phyloP scores from a whole-genome alignment of 768 basidiomycete genomes.

The Boletus vinaceobasis region DNA sequence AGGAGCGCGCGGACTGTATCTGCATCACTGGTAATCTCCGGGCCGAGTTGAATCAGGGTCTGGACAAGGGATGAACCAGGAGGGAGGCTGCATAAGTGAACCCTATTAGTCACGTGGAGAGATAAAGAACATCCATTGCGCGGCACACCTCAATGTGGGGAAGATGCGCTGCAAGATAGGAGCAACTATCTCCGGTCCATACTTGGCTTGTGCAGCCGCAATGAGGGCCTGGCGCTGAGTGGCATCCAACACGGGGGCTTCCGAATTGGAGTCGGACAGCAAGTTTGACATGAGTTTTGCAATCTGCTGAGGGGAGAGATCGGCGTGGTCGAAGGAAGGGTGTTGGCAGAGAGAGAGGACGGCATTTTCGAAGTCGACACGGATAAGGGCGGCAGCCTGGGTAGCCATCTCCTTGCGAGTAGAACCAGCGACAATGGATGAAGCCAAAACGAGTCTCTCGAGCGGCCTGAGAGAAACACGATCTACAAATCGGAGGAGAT shows the following conservation, averaged over 20 bases:
- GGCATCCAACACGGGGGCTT: conserved; percentile 67
- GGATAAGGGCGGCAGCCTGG: conserved; percentile 66
- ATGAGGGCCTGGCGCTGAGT: conserved; percentile 74
- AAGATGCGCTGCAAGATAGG: conserved; percentile 75
- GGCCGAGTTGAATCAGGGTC: conserved; percentile 70
- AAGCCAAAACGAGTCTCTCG: conserved; percentile 73
- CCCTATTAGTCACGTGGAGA: conserved; percentile 11
- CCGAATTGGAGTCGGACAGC: conserved; percentile 65
- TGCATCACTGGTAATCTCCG: conserved; percentile 72
- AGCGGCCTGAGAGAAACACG: conserved; percentile 76
- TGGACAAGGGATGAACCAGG: conserved; percentile 70
- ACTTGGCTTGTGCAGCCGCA: conserved; percentile 71
- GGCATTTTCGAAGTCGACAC: conserved; percentile 76
- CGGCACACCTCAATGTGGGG: conserved; percentile 65
- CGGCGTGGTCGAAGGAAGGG: conserved; percentile 79
- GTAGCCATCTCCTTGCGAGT: conserved; percentile 54
- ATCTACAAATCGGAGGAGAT: conserved; percentile 79
- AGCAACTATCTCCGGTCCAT: conserved; percentile 69
- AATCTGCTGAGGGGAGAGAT: conserved; percentile 70
- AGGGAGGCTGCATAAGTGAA: conserved; percentile 48
- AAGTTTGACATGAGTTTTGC: conserved; percentile 79
- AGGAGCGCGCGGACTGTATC: conserved; percentile 69
- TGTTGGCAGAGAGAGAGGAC: conserved; percentile 72
- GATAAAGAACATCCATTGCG: conserved; percentile 6
- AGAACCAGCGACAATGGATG: conserved; percentile 66